Base-by-base conservation (phyloP, 2,329 filamentous ascomycete genomes). In the Epichloe gansuensis region DNA sequence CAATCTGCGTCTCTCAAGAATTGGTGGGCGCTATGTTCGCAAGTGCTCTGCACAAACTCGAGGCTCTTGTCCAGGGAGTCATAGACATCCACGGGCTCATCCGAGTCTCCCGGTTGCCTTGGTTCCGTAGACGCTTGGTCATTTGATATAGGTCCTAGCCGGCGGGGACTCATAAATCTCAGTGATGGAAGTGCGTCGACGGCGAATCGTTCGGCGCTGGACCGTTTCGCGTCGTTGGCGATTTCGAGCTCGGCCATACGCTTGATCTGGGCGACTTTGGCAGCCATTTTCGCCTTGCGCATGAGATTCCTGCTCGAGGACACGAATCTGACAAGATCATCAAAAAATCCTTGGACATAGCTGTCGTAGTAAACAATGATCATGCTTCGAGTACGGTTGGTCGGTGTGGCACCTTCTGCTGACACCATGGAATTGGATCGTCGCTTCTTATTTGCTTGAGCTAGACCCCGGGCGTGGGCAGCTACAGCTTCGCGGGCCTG, bases 321-420 rank as follows among this genome's bases (percentile, higher is more conserved):
- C 38, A 96, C 82, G 52, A 86, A 85, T 55, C 88, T 84, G 52
- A 95, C 89, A 48, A 95, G 71, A 51, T 84, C 76, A 60, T 95
- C 89, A 57, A 96, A 89, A 40, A 84, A 81, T 49, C 81, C 81
- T 64, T 96, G 89, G 3, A 94, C 84, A 55, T 88, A 84, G 58
- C 85, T 87, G 64, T 96, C 90, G 64, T 96, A 96, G 67, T 89
- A 90, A n/a, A 96, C 86, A 41, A 93, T 83, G 41, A 91, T 84
- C 75, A 88, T 85, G 53, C 77, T 83, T 57, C 85, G 80, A 3
- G 81, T 82, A 51, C 86, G 81, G 64, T 85, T 85, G 55, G 81
- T 79, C 11, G 72, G 66, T 1, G 72, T 64, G 2, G 68, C 64
- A 11, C 77, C 74, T 39, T 71, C 70, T 38, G 67, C 71, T 42